Conservation (phyloP, 2,329 filamentous ascomycete genomes). For the Leptographium wingfieldii region DNA sequence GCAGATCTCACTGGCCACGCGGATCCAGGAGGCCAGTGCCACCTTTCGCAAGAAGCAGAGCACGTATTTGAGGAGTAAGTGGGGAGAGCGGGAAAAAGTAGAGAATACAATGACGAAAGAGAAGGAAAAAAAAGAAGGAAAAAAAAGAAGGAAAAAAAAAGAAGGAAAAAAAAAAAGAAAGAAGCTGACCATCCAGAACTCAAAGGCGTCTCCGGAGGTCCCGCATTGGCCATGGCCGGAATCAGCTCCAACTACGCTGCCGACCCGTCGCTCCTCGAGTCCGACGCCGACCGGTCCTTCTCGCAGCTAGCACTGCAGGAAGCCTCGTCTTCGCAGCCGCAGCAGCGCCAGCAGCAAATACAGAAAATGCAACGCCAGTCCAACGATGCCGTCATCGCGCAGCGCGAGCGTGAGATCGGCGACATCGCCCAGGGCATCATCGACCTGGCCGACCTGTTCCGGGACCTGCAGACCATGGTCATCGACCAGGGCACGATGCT, state of each 20-base stretch:
- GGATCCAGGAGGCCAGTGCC: slow-evolving; percentile 85
- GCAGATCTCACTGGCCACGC: slow-evolving; percentile 75
- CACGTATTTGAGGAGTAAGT: slow-evolving; percentile 79
- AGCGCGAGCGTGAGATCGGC: slow-evolving; percentile 92
- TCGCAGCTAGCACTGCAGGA: slow-evolving; percentile 82
- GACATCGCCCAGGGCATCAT: slow-evolving; percentile 98
- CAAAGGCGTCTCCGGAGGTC: slow-evolving; percentile 48
- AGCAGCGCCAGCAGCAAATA: slow-evolving; percentile 46
- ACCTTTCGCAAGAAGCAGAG: slow-evolving; percentile 95
- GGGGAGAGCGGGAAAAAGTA: neutral
- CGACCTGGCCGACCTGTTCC: slow-evolving; percentile 90
- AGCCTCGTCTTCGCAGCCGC: slow-evolving; percentile 52
- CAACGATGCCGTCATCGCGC: slow-evolving; percentile 74
- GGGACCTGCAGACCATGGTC: slow-evolving; percentile 90
- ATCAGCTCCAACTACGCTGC: slow-evolving; percentile 29
- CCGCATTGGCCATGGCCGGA: slow-evolving; percentile 12
- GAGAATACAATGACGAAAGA: too few species aligned
- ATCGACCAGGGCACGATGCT: slow-evolving; percentile 85
- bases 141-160: neutral
- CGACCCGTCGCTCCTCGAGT: slow-evolving; percentile 83
- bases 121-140: neutral
- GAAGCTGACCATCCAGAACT: slow-evolving; percentile 43
- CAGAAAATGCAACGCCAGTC: slow-evolving; percentile 36
- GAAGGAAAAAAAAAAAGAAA: neutral
- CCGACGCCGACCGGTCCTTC: slow-evolving; percentile 83